Conservation (phyloP, 2,329 filamentous ascomycete species). For the Cercospora sp. region DNA sequence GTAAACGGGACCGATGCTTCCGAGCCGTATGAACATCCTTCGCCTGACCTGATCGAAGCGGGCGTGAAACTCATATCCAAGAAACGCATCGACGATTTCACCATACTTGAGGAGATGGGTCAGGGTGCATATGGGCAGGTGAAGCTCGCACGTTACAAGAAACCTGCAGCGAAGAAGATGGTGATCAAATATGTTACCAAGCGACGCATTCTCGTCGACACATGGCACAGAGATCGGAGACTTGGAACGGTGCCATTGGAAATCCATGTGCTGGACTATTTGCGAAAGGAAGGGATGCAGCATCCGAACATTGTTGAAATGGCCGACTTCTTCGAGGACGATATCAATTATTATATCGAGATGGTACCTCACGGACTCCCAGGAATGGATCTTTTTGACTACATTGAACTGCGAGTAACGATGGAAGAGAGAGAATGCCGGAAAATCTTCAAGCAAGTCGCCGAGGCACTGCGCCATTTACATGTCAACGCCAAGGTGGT, state of each 20-base stretch:
- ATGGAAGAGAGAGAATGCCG: slow-evolving; percentile 95
- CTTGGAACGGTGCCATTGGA: slow-evolving; percentile 94
- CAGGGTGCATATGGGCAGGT: slow-evolving; percentile 98
- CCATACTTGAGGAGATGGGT: slow-evolving; percentile 96
- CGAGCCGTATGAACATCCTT: slow-evolving; percentile 43
- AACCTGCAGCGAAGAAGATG: slow-evolving; percentile 70
- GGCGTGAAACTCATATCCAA: slow-evolving; percentile 52
- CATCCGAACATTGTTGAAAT: slow-evolving; percentile 69
- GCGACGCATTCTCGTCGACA: slow-evolving; percentile 92
- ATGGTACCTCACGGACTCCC: slow-evolving; percentile 94
- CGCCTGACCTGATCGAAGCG: slow-evolving; percentile 39
- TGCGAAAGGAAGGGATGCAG: slow-evolving; percentile 69
- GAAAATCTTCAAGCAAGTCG: slow-evolving; percentile 94
- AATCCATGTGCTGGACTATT: slow-evolving; percentile 93
- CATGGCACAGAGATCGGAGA: slow-evolving; percentile 91
- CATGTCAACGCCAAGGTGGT: slow-evolving; percentile 90
- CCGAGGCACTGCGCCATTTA: slow-evolving; percentile 83
- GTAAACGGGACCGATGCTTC: slow-evolving; percentile 22
- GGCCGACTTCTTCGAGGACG: slow-evolving; percentile 72
- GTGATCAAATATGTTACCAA: slow-evolving; percentile 99
- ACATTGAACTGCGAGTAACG: slow-evolving; percentile 91
- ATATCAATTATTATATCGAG: slow-evolving; percentile 96
- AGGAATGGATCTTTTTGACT: slow-evolving; percentile 98
- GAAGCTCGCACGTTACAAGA: slow-evolving; percentile 86
- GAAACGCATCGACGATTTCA: slow-evolving; percentile 86